Evolutionary conservation across 2,329 filamentous ascomycete genomes (phyloP).

Genomic region (Ophiostoma piceae): DNA sequence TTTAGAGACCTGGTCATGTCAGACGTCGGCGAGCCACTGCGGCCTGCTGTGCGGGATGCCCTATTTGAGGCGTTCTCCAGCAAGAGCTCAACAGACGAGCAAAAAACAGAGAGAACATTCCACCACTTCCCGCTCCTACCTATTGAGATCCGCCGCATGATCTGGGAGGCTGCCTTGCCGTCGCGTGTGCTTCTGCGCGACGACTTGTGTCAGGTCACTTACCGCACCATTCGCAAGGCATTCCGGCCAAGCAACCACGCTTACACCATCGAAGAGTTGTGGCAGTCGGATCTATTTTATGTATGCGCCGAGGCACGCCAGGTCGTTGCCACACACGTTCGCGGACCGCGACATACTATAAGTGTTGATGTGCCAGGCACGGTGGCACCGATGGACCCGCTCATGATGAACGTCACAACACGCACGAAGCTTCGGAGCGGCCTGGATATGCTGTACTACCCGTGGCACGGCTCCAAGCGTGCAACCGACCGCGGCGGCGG

Average conservation of each 20-base stretch:
- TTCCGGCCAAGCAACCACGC: constrained; percentile 1
- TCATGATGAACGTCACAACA: constrained; percentile 13
- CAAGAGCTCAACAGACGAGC: not conserved
- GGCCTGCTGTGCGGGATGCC: constrained; percentile 21
- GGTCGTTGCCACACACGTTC: constrained; percentile 16
- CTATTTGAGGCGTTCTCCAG: constrained; percentile 20
- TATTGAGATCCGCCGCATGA: constrained; percentile 26
- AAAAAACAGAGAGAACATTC: constrained; percentile 11
- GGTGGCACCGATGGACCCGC: not conserved
- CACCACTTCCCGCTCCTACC: constrained; percentile 22
- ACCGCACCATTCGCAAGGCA: not conserved
- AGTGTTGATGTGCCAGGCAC: not conserved
- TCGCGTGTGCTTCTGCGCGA: constrained; percentile 23
- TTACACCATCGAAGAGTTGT: constrained; percentile 24
- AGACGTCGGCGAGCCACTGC: constrained; percentile 23
- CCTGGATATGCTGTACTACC: constrained; percentile 25
- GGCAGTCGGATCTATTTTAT: constrained; percentile 27
- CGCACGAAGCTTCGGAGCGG: constrained; percentile 7
- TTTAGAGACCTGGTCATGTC: constrained; percentile 26
- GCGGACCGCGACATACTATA: not conserved
- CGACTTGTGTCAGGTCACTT: constrained; percentile 19
- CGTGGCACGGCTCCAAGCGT: constrained; percentile 22
- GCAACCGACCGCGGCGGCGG: not conserved
- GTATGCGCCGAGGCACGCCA: constrained; percentile 23
- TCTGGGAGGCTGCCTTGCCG: constrained; percentile 26